Percentiles rank a stretch among this genome's conserved stretches.
phyloP scores from a whole-genome alignment of 106 monocot genomes.

The Amphibolis antarctica region DNA sequence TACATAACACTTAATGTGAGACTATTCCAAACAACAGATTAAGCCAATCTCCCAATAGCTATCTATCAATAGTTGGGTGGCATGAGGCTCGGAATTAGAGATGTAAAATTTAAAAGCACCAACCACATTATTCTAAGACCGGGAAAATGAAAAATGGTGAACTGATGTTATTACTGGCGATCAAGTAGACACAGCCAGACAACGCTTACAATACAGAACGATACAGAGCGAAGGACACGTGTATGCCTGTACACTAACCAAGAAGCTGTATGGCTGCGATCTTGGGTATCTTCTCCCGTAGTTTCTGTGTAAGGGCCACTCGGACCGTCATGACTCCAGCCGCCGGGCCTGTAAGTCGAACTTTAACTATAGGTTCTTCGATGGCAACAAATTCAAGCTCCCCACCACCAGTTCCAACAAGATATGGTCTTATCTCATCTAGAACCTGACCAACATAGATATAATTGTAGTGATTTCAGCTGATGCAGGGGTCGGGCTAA shows the following conservation, averaged over 20 bases:
- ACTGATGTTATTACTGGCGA: too few relatives aligned
- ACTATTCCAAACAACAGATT: too few relatives aligned
- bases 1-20: too few relatives aligned
- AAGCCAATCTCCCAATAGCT: too few relatives aligned
- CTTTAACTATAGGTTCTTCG: slow-evolving; percentile 83
- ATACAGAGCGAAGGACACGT: not conserved
- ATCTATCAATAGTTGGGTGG: too few relatives aligned
- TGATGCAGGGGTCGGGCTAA: not conserved
- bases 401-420: slow-evolving; percentile 81
- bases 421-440: slow-evolving; percentile 94
- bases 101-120: too few relatives aligned
- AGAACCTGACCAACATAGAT: slow-evolving; percentile 46
- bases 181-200: too few relatives aligned
- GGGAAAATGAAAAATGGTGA: too few relatives aligned
- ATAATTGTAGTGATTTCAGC: not conserved
- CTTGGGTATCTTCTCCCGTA: slow-evolving; percentile 87
- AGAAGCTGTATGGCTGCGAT: slow-evolving; percentile 94
- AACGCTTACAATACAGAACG: too few relatives aligned
- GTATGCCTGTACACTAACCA: slow-evolving; percentile 4
- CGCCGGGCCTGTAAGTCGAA: slow-evolving; percentile 79
- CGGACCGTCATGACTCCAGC: slow-evolving; percentile 87
- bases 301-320: slow-evolving; percentile 87
- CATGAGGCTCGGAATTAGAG: too few relatives aligned
- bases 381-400: slow-evolving; percentile 73
- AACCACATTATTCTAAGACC: too few relatives aligned